These are phyloP conservation scores for Elsinoe batatas DNA, from an alignment of 2,329 filamentous ascomycete species.

Conservation along the genomic window DNA sequence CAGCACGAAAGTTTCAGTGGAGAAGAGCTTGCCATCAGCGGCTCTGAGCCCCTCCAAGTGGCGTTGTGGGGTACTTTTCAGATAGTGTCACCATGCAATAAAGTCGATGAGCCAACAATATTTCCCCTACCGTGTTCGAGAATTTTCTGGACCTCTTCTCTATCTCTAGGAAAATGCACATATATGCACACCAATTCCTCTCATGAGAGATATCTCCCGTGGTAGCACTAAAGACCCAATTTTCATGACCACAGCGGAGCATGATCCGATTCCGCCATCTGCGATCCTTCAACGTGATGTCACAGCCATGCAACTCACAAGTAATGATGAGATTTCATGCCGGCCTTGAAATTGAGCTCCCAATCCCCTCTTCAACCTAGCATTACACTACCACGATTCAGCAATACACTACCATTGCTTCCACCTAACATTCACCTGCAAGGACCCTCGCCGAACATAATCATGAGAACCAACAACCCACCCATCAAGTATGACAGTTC, in stretches of 20 bases:
- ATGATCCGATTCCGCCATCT: neutral
- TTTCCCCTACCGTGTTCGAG: neutral
- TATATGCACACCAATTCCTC: neutral
- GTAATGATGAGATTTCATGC: slow-evolving; percentile 7
- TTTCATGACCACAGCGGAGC: neutral
- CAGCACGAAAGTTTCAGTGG: neutral
- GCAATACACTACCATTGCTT: neutral
- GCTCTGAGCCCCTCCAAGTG: neutral
- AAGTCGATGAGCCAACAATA: neutral
- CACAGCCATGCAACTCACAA: slow-evolving; percentile 6
- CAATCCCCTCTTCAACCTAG: neutral
- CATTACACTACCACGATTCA: neutral
- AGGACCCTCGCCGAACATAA: neutral
- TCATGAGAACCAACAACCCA: neutral
- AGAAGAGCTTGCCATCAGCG: neutral
- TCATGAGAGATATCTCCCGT: neutral
- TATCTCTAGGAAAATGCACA: neutral
- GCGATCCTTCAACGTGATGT: slow-evolving; percentile 5
- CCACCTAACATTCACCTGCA: too few relatives aligned
- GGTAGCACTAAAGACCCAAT: neutral
- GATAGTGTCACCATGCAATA: neutral
- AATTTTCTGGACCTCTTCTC: neutral
- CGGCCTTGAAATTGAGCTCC: neutral
- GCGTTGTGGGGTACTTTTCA: slow-evolving; percentile 3
- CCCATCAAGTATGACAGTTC: neutral